Percentiles rank a stretch among this genome's conserved stretches.
These are phyloP conservation scores for Dipodascus geniculatus DNA, from an alignment of 805 yeast genomes.

Conservation along the genomic window DNA sequence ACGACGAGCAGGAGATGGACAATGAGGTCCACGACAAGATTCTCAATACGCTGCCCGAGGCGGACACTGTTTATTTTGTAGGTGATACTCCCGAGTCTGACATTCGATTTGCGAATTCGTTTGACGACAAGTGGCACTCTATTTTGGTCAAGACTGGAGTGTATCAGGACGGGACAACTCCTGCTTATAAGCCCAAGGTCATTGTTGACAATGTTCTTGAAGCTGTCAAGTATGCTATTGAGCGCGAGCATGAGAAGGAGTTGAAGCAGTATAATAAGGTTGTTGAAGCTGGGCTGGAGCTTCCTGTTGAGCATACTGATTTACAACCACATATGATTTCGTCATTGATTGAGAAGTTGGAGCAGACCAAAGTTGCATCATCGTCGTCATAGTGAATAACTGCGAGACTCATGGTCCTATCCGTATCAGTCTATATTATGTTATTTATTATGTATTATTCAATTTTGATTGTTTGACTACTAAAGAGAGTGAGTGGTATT, in stretches of 20 bases:
- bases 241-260: slow-evolving; percentile 65
- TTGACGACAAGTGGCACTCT: slow-evolving; percentile 75
- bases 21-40: not conserved
- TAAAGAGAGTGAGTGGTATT: too few relatives aligned
- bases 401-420: too few relatives aligned
- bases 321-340: slow-evolving; percentile 1
- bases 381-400: not conserved
- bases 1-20: slow-evolving; percentile 18
- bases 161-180: slow-evolving; percentile 66
- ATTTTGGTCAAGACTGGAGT: slow-evolving; percentile 82
- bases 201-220: slow-evolving; percentile 64
- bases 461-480: too few relatives aligned
- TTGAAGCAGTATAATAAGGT: slow-evolving; percentile 57
- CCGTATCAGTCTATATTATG: too few relatives aligned
- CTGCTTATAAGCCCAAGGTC: slow-evolving; percentile 69
- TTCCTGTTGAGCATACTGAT: slow-evolving; percentile 7
- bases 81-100: slow-evolving; percentile 89
- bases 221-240: slow-evolving; percentile 74
- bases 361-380: not conserved
- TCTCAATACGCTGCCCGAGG: slow-evolving; percentile 52
- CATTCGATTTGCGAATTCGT: slow-evolving; percentile 77
- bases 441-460: too few relatives aligned
- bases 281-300: slow-evolving; percentile 17
- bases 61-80: slow-evolving; percentile 76
- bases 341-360: not conserved